Evolutionary conservation across 805 yeast species (phyloP).

Genomic region (Candida taoyuanica): DNA sequence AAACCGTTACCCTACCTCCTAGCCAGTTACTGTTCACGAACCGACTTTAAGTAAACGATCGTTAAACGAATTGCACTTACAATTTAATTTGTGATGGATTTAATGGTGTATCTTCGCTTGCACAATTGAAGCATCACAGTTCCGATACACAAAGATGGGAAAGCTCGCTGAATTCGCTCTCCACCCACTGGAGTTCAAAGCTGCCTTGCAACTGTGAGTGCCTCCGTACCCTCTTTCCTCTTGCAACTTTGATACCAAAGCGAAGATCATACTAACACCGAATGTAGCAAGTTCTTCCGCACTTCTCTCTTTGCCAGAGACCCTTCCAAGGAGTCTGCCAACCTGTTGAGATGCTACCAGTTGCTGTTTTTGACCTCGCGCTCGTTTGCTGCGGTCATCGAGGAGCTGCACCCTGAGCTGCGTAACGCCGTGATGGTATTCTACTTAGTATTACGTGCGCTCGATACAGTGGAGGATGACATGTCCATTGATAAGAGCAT

Average conservation of each 20-base stretch:
- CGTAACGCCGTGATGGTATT: constrained; percentile 78
- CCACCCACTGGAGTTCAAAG: constrained; percentile 14
- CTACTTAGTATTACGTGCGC: constrained; percentile 80
- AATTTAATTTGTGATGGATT: too few species aligned
- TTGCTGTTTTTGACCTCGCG: constrained; percentile 71
- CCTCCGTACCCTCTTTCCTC: neutral
- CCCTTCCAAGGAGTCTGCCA: constrained; percentile 33
- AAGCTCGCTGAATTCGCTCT: constrained; percentile 11
- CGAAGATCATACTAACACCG: constrained; percentile 1
- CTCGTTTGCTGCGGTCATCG: constrained; percentile 90
- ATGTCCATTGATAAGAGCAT: constrained; percentile 71
- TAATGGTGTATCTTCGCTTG: too few species aligned
- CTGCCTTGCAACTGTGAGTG: constrained; percentile 16
- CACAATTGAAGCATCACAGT: too few species aligned
- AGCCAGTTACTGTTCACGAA: too few species aligned
- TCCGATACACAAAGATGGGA: constrained; percentile 8
- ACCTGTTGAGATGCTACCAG: constrained; percentile 59
- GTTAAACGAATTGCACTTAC: too few species aligned
- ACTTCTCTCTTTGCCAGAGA: constrained; percentile 35
- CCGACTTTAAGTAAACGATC: too few species aligned
- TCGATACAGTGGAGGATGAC: constrained; percentile 96
- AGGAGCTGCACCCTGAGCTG: constrained; percentile 86
- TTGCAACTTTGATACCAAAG: neutral
- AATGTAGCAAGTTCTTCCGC: constrained; percentile 37
- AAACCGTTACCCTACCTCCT: too few species aligned